Evolutionary conservation across 139 green algal species (phyloP).

Genomic region (Chlamydomonas sphaeroides): DNA sequence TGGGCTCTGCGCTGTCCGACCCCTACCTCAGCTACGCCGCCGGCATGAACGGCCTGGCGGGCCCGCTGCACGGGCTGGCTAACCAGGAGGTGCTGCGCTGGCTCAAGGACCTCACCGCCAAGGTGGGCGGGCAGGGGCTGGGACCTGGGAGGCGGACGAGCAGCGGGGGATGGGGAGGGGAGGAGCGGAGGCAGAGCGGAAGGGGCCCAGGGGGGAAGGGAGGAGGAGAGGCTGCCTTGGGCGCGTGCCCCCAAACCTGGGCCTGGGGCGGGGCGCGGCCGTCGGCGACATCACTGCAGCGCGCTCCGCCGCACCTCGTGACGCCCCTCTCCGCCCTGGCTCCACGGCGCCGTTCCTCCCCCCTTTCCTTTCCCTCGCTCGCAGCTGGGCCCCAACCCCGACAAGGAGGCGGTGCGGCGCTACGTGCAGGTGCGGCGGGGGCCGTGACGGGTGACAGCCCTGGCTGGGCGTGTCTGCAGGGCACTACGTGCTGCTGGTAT

Average conservation of each 20-base stretch:
- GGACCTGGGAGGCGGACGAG: background rate
- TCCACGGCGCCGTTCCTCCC: background rate
- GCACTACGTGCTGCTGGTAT: too few species aligned
- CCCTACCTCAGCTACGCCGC: conserved; percentile 96
- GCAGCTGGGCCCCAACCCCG: conserved; percentile 81
- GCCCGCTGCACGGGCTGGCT: conserved; percentile 96
- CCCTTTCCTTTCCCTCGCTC: background rate
- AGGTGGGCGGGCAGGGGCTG: conserved; percentile 48
- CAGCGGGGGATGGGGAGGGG: background rate
- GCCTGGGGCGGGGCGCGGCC: too few species aligned
- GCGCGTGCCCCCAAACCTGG: too few species aligned
- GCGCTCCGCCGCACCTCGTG: too few species aligned
- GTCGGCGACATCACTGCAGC: too few species aligned
- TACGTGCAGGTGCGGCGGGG: conserved; percentile 61
- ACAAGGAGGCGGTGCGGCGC: conserved; percentile 86
- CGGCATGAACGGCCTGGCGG: conserved; percentile 95
- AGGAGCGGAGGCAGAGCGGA: background rate
- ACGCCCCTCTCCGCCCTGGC: background rate
- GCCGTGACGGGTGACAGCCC: too few species aligned
- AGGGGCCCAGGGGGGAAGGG: background rate
- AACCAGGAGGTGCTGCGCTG: conserved; percentile 98
- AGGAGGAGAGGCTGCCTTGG: too few species aligned
- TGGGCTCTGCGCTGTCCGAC: conserved; percentile 94
- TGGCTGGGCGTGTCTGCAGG: too few species aligned
- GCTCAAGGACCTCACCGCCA: conserved; percentile 76